Evolutionary conservation across 192 early-diverging fungal genomes (phyloP), one percentile per base, ranked within the genome.

Genomic region (Backusella sp.): DNA sequence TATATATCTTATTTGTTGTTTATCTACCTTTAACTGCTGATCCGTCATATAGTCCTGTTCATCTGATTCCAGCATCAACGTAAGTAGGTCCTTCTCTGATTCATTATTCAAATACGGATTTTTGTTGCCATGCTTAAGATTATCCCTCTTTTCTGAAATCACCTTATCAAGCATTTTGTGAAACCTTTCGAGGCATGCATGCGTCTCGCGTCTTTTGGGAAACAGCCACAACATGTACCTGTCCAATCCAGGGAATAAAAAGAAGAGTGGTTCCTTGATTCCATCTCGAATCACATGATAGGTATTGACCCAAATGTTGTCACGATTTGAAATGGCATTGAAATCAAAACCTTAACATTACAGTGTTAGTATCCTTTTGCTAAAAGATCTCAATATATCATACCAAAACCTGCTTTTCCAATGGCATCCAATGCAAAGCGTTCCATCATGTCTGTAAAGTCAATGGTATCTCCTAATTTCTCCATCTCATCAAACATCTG

Each of bases 191-290:
- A 80, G 23, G 6, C 46, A 36, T 14, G 32, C 19, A 69, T 80
- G 79, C 7, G 32, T 11, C 36, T 72, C 37, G 0, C 42, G 37
- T 69, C 79, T 26, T 34, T 76, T 23, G 0, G 73, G 73, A 21
- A 76, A 69, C 32, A 62, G 5, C 70, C 71, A 68, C 0, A 42
- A 3, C 7, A 80, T 37, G 6, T 72, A 46, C 39, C 73, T 72
- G 36, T 90, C 90, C 5, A 91, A 79, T 74, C 80, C 79, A 17
- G 87, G 87, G 23, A 91, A 87, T 70, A 90, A 78, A 32, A 86
- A 83, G 73, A 84, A 88, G 3, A 88, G 41, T 1, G 87, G 87
- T 26, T 87, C 76, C 17, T 80, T 68, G 75, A 89, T 75, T 15
- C 81, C 80, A 14, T 83, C 76, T n/a, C 82, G 76, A 67, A 90